phyloP scores from a whole-genome alignment of 169 alveolate genomes.

The Babesia ovata region DNA sequence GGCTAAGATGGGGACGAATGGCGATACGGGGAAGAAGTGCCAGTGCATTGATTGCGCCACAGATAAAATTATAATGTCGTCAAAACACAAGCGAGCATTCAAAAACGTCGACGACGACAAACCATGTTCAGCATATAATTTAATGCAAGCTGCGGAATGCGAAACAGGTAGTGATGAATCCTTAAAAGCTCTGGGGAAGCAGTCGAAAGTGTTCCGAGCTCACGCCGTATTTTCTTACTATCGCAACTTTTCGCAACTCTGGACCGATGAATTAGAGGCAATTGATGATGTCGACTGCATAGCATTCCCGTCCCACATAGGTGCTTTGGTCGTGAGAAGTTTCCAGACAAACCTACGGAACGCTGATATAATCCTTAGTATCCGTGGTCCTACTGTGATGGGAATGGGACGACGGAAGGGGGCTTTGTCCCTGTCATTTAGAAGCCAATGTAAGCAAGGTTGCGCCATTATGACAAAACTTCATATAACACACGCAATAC shows the following conservation, averaged over 20 bases:
- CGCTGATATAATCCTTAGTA: background rate
- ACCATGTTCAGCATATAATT: background rate
- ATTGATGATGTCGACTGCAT: slow-evolving; percentile 37
- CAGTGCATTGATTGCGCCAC: slow-evolving; percentile 18
- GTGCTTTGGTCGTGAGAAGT: background rate
- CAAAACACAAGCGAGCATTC: slow-evolving; percentile 1
- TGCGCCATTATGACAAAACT: background rate
- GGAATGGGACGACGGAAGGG: background rate
- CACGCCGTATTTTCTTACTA: slow-evolving; percentile 11
- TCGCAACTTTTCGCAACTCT: background rate
- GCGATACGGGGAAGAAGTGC: slow-evolving; percentile 14
- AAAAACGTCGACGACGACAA: background rate
- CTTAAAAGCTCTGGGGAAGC: background rate
- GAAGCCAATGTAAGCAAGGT: background rate
- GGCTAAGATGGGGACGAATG: background rate
- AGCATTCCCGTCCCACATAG: slow-evolving; percentile 40
- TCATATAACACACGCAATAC: slow-evolving; percentile 2
- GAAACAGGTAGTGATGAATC: background rate
- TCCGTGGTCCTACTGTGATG: slow-evolving; percentile 1
- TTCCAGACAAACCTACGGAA: no score
- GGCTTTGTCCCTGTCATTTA: background rate
- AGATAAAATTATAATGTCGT: slow-evolving; percentile 23
- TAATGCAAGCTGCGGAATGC: background rate
- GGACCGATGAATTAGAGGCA: background rate
- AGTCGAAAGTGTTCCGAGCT: background rate